Evolutionary conservation across 257 asterid genomes (phyloP), one percentile per base, ranked within the genome.

Genomic region (Voacanga thouarsii): DNA sequence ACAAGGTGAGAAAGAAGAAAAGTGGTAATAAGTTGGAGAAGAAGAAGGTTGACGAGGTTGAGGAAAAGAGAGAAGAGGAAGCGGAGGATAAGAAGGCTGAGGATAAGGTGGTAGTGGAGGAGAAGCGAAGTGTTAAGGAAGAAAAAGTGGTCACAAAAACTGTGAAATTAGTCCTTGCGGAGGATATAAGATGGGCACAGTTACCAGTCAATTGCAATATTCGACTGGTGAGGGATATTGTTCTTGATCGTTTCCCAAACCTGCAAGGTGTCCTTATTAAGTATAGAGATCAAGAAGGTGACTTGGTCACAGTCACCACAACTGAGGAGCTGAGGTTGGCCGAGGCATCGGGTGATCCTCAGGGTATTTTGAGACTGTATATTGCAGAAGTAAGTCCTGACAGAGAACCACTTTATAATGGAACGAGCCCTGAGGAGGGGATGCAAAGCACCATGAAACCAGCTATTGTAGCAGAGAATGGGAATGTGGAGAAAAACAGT

Each of bases 281-380:
- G 89, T 92, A 92, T 50, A 91, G 87, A 87, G 98, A 94, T 84
- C 93, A 87, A 80, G 98, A 94, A 78, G 97, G 98, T 45, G 98
- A 94, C 80, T 84, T 94, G 88, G 88, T 94, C 67, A 94, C 98
- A 37, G 90, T 94, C 85, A 94, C 97, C 7, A 92, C 92, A 2
- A 87, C 89, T 71, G 97, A 92, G 71, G 98, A 94, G 91, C 90
- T 94, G 77, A 88, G 98, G 87, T 77, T 88, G 78, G 98, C 94
- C 45, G 97, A 94, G 89, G 84, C 87, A 75, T 86, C 88, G 68
- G 97, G 90, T 68, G 96, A 85, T 77, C 85, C 89, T 88, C 91
- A 84, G 77, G 94, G 95, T 71, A 75, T 82, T 83, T 82, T 92
- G 84, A 91, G 96, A 78, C 84, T 94, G 47, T 88, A 94, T 79